Base-by-base conservation (phyloP, 768 basidiomycete species). In the Galerina marginata region DNA sequence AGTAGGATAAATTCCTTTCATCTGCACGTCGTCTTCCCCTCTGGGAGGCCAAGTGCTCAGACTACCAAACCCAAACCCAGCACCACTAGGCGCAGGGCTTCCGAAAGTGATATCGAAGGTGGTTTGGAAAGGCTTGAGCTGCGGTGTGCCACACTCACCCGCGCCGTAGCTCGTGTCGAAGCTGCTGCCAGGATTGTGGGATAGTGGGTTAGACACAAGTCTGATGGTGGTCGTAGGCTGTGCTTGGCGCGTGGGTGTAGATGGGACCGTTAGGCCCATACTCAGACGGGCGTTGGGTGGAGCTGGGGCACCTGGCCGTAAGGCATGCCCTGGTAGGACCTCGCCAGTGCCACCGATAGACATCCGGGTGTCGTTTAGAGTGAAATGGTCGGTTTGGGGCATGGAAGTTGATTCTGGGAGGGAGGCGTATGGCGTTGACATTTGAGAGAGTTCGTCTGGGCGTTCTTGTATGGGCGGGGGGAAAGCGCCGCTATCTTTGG, bases 31-130 rank as follows among this genome's bases (percentile, higher is more conserved):
- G 20, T 69, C 46, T 6, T 50, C 67, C 55, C 39, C 47, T 29
- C 63, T 60, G 23, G 74, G 71, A 12, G 77, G 77, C 77, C 78
- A 80, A 15, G 73, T 57, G 42, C 23, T 71, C 16, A 71, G 54
- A 47, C 68, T 69, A 20, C 66, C 66, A 58, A 70, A 70, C 20
- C 66, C 66, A 52, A 69, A 66, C 10, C 62, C 66, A 56, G 44
- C 39, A 40, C 50, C 49, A 20, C 54, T 59, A 37, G 70, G 65
- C 9, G 67, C 62, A 0, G 88, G 90, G 46, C 85, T 87, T 23
- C 79, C 84, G 63, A 88, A 77, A 16, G 83, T 80, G 29, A 92
- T 77, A 62, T 92, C 90, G 64, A 91, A 92, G 9, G 79, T 78
- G 2, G 90, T 90, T 47, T 82, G 74, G 67, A 88, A 86, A 0